Base-by-base conservation (phyloP, 768 basidiomycete genomes). In the Coprinopsis sp. region DNA sequence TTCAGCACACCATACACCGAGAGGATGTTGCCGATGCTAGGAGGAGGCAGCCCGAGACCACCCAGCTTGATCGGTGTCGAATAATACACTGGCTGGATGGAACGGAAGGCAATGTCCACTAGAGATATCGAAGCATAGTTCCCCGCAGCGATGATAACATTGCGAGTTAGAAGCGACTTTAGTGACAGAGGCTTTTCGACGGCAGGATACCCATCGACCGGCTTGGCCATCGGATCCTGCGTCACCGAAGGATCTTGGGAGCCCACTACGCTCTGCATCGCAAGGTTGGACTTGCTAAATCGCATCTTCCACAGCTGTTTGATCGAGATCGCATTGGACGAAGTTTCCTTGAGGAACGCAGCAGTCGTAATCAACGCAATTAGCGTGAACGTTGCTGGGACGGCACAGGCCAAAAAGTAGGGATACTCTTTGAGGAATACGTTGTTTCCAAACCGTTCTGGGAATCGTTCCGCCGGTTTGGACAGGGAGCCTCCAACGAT, bases 41-140 rank as follows among this genome's bases (percentile, higher is more conserved):
- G 66, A 3, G 87, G 85, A 18, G 74, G 64, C n/a, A 89, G 64
- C 3, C 83, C 85, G 13, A 88, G 73, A 0, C 87, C 87, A 24
- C 87, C 87, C 10, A 80, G 69, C 18, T 71, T 68, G 45, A 81
- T 66, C n/a, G 87, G 84, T 5, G 84, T 87, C n/a, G 84, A 78
- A 40, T 79, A 71, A 64, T 86, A 89, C 19, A 87, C 60, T 0
- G 88, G 87, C 31, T 82, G 80, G 10, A 89, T 63, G 6, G 82
- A 74, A 38, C 77, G 78, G 54, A 77, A 78, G 11, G 80, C 63
- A 33, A 87, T 86, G 48, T 88, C 85, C 30, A 84, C 59, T 6
- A 87, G 63, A 4, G 84, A 77, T 19, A 89, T 71, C 21, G 67
- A 58, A 0, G 76, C 79, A 58, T 88, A 90, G 56, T 88, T 88